Percentiles rank a stretch among this genome's conserved stretches.
Conservation (phyloP, 805 yeast genomes). For the Diddensiella transvaalensis region DNA sequence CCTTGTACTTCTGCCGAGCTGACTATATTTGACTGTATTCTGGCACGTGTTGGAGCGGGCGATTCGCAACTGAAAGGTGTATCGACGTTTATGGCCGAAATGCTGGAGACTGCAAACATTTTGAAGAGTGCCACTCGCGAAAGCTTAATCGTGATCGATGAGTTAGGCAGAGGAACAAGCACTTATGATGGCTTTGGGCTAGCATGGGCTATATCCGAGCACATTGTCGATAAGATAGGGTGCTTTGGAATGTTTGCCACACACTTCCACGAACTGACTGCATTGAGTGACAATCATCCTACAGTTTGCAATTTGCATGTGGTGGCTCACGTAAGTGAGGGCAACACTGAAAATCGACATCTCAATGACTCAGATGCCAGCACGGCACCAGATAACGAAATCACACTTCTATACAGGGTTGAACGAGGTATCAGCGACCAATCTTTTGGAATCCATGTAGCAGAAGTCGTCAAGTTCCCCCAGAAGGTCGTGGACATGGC, state of each 20-base stretch:
- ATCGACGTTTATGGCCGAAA: slow-evolving; percentile 94
- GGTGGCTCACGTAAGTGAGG: slow-evolving; percentile 72
- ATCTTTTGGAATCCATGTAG: slow-evolving; percentile 97
- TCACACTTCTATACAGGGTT: slow-evolving; percentile 87
- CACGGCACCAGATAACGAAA: slow-evolving; percentile 46
- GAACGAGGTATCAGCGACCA: slow-evolving; percentile 94
- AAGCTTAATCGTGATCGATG: slow-evolving; percentile 87
- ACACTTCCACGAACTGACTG: slow-evolving; percentile 94
- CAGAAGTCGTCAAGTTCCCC: slow-evolving; percentile 93
- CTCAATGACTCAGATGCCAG: neutral
- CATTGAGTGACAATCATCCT: slow-evolving; percentile 58
- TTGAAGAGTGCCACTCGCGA: slow-evolving; percentile 72
- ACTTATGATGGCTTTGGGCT: slow-evolving; percentile 97
- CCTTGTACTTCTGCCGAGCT: slow-evolving; percentile 79
- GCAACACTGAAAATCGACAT: slow-evolving; percentile 25
- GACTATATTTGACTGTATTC: slow-evolving; percentile 81
- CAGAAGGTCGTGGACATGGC: slow-evolving; percentile 90
- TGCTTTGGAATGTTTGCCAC: slow-evolving; percentile 93
- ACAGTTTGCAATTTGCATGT: slow-evolving; percentile 81
- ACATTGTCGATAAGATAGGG: slow-evolving; percentile 62
- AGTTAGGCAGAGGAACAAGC: slow-evolving; percentile 89
- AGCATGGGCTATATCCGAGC: slow-evolving; percentile 94
- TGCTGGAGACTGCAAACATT: slow-evolving; percentile 90
- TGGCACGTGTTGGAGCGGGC: slow-evolving; percentile 98
- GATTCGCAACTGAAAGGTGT: slow-evolving; percentile 97